These are phyloP conservation scores for Colletotrichum musicola DNA, from an alignment of 2,329 filamentous ascomycete species.

Conservation along the genomic window DNA sequence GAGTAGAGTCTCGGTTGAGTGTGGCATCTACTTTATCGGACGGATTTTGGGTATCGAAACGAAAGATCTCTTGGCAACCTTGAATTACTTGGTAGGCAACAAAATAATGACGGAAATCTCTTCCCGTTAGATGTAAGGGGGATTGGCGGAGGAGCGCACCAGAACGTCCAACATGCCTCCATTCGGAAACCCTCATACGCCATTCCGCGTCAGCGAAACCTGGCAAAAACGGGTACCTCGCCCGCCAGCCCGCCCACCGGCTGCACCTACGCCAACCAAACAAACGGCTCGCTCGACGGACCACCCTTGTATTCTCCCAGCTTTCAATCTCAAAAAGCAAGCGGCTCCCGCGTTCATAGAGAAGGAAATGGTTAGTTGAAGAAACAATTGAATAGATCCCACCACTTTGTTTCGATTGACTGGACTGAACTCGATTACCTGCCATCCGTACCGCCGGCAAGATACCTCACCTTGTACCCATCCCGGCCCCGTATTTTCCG, in stretches of 20 bases:
- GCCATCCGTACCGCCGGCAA: neutral
- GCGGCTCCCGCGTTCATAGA: too few relatives aligned
- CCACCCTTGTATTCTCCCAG: neutral
- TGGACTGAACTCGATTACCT: too few relatives aligned
- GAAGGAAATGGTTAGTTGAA: neutral
- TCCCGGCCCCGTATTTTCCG: slow-evolving; percentile 11
- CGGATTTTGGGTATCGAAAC: too few relatives aligned
- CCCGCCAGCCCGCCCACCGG: slow-evolving; percentile 2
- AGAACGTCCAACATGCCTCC: slow-evolving; percentile 31
- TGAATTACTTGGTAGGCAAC: too few relatives aligned
- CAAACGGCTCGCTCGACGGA: neutral
- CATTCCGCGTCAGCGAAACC: slow-evolving; percentile 30
- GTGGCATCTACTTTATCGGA: too few relatives aligned
- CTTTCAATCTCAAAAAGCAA: too few relatives aligned
- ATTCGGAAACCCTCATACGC: slow-evolving; percentile 36
- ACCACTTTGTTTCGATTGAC: too few relatives aligned
- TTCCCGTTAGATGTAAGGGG: neutral
- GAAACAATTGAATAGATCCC: too few relatives aligned
- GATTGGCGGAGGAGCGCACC: neutral
- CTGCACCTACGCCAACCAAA: slow-evolving; percentile 5
- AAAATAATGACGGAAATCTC: too few relatives aligned
- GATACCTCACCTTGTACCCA: neutral
- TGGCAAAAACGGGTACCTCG: slow-evolving; percentile 30
- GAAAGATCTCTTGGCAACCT: too few relatives aligned
- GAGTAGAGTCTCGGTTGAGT: too few relatives aligned